Percentiles rank a stretch among this genome's conserved stretches.
Evolutionary conservation across 148 eudicot genomes (phyloP).

Genomic region (Vaccinium myrtillus): DNA sequence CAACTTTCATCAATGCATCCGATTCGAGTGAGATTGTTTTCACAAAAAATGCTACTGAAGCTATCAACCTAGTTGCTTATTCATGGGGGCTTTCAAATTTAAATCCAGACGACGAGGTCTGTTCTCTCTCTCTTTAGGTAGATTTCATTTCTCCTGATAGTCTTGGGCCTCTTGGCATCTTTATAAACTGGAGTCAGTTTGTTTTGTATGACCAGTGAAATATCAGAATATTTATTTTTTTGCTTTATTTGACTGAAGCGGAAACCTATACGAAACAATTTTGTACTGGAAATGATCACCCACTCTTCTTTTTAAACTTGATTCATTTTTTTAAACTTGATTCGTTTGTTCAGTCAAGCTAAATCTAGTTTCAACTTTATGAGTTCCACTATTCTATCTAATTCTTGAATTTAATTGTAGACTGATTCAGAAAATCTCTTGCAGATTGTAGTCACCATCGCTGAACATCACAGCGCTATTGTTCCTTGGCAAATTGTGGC

Average conservation of each 20-base stretch:
- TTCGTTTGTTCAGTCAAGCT: neutral
- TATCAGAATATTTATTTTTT: neutral
- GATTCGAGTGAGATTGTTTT: constrained; percentile 77
- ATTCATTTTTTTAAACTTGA: neutral
- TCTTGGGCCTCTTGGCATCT: neutral
- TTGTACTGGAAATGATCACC: neutral
- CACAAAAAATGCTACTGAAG: constrained; percentile 97
- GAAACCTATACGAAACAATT: neutral
- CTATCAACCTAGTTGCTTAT: constrained; percentile 89
- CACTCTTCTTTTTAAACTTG: neutral
- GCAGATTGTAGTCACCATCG: constrained; percentile 79
- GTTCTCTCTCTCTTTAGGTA: neutral
- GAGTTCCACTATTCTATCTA: neutral
- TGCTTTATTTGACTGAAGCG: neutral
- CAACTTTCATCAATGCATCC: constrained; percentile 75
- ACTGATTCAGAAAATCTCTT: constrained; percentile 13
- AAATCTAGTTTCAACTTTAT: neutral
- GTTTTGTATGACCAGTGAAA: neutral
- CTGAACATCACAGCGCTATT: constrained; percentile 96
- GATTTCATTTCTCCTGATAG: neutral
- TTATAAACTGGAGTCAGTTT: neutral
- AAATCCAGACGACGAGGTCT: constrained; percentile 81
- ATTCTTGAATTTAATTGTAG: neutral
- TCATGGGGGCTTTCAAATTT: constrained; percentile 90
- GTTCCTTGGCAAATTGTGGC: constrained; percentile 96